phyloP scores from a whole-genome alignment of 2,329 filamentous ascomycete species.

The Penicillium concentricum region DNA sequence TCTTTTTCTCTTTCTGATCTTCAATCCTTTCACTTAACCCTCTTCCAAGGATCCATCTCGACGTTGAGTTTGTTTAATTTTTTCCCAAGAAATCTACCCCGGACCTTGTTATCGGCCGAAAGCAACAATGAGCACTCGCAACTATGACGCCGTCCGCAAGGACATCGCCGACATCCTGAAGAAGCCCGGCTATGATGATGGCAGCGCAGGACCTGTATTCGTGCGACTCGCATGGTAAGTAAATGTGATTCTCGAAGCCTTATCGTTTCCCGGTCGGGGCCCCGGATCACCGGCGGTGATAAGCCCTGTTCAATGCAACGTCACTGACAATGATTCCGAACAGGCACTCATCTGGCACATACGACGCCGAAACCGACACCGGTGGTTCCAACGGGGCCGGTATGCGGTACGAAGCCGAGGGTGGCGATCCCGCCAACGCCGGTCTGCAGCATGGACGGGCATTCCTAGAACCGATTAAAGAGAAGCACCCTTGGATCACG shows the following conservation, averaged over 20 bases:
- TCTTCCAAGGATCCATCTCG: not conserved
- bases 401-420: constrained; percentile 65
- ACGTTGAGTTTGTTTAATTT: constrained; percentile 2
- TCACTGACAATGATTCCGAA: not conserved
- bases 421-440: constrained; percentile 64
- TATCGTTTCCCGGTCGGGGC: constrained; percentile 5
- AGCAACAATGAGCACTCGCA: constrained; percentile 34
- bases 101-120: constrained; percentile 26
- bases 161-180: constrained; percentile 56
- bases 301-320: not conserved
- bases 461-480: constrained; percentile 63
- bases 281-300: not conserved
- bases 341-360: constrained; percentile 65
- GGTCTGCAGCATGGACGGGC: constrained; percentile 63
- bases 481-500: constrained; percentile 61
- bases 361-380: constrained; percentile 58
- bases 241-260: not conserved
- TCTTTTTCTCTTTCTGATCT: not conserved
- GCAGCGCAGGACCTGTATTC: constrained; percentile 62
- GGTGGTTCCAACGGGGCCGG: constrained; percentile 65
- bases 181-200: constrained; percentile 65
- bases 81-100: constrained; percentile 11
- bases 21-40: not conserved
- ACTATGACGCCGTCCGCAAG: constrained; percentile 52
- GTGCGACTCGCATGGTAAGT: constrained; percentile 62